Base-by-base conservation (phyloP, 352 stramenopile genomes). In the Phytophthora sojae region DNA sequence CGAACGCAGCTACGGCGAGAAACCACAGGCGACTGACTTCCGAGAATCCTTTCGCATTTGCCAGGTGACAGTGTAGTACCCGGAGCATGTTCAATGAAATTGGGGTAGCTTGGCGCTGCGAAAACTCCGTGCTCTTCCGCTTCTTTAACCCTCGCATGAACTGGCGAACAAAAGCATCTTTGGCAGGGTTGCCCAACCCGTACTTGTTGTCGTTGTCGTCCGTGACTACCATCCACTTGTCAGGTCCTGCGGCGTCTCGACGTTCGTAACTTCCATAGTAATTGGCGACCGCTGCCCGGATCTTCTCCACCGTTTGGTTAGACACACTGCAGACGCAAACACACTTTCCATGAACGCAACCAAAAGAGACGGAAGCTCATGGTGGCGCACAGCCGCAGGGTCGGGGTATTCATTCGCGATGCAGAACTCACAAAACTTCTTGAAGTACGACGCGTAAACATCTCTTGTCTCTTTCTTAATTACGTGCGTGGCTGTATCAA, bases 311-410 rank as follows among this genome's bases (percentile, higher is more conserved):
- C 1, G 32, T 64, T 30, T 64, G 63, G 26, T 60, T 47, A 12
- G 63, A 70, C 0, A 64, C 47, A 14, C 17, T 0, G 6, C 30
- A 1, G 49, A 70, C 2, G 30, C 2, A 11, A 47, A 60, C 12
- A 70, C 56, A 6, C 56, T 70, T 25, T 70, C 35, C 35, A 64
- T 64, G 30, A 60, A 70, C 5, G 63, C 55, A 39, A 64, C 63
- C 7, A 60, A n/a, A 29, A 64, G 52, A 2, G 52, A 67, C 9
- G 61, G 52, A 5, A 67, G 26, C 2, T 67, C 61, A 26, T 37
- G 50, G 7, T 57, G 56, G 1, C 49, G 55, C 14, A 44, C 17
- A 0, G 3, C 39, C 4, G 56, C 23, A 35, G 56, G 64, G 60
- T 71, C 49, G 0, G 64, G 56, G 14, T 57, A 65, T 23, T 71